Base-by-base conservation (phyloP, 2,329 filamentous ascomycete genomes). In the Neurospora crassa region DNA sequence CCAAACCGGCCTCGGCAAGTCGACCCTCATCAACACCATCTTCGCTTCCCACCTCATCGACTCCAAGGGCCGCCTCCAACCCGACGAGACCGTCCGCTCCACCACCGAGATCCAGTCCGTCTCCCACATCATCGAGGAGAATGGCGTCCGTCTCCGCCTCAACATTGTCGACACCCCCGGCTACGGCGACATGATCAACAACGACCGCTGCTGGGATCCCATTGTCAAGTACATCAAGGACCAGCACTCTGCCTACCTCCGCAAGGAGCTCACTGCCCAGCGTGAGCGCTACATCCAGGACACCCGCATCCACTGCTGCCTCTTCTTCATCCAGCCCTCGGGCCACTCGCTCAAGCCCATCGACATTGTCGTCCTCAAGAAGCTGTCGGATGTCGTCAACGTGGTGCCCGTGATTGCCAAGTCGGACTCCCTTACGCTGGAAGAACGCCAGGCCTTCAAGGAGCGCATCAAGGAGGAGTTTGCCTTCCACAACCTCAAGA, bases 211-310 rank as follows among this genome's bases (percentile, higher is more conserved):
- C 90, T 99, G 96, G 96, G 96, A 99, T 81, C 96, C 96, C 75
- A 99, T 99, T 82, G 95, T 99, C 88, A 99, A 99, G 88, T 99
- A 99, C 85, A 99, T 99, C 89, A 99, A 99, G 89, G 96, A 99
- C 84, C 96, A 99, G 87, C 96, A 99, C 88, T 97, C 94, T 70
- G 95, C 96, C 79, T 99, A 98, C 86, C 90, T 99, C 78, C 93
- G 96, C 84, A 99, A 99, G 89, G 96, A 99, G 84, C 93, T 99
- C 80, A 98, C 96, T 71, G 96, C 96, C 77, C 96, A 99, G 88
- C 93, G 96, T 84, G 96, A 99, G 85, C 92, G 96, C 79, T 99
- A 99, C 84, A 97, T 99, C 77, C 95, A 97, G 86, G 96, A 99
- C 84, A 99, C 96, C 76, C 92, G 96, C 80, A 97, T 99, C 80